phyloP scores from a whole-genome alignment of 1,284 basidiomycete genomes.

The Pseudozyma tsukubaensis region DNA sequence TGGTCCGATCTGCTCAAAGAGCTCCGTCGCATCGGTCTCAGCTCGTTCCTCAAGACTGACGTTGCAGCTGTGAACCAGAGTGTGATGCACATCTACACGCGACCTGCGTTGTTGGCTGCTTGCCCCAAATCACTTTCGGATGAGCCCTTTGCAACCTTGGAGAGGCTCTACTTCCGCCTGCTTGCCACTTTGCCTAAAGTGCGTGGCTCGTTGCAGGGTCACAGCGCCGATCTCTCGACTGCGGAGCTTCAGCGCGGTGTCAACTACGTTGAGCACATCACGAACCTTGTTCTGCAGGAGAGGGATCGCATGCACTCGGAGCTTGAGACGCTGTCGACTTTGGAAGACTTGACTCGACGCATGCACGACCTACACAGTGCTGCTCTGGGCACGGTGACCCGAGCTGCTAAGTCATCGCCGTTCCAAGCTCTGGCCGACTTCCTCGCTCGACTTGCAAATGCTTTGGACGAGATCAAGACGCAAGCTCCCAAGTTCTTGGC shows the following conservation, averaged over 20 bases:
- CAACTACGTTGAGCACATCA: conserved; percentile 81
- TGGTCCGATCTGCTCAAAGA: conserved; percentile 92
- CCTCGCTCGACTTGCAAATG: conserved; percentile 30
- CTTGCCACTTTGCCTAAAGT: conserved; percentile 78
- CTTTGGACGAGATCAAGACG: conserved; percentile 27
- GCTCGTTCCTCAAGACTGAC: conserved; percentile 72
- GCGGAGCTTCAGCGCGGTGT: conserved; percentile 85
- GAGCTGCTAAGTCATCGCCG: conserved; percentile 13
- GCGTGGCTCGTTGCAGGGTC: conserved; percentile 76
- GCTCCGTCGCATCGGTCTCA: conserved; percentile 82
- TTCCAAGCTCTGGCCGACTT: conserved; percentile 35
- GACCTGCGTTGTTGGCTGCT: conserved; percentile 59
- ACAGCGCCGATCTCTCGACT: conserved; percentile 84
- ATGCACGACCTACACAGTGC: conserved; percentile 20
- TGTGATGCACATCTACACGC: conserved; percentile 77
- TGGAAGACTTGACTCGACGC: conserved; percentile 22
- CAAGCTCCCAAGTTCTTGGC: conserved; percentile 35
- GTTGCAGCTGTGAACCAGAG: conserved; percentile 77
- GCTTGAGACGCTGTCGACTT: conserved; percentile 20
- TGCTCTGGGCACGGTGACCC: conserved; percentile 4
- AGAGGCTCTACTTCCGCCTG: conserved; percentile 80
- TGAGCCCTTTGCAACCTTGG: conserved; percentile 71
- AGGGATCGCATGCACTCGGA: conserved; percentile 41
- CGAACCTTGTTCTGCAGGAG: conserved; percentile 45
- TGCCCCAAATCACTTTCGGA: conserved; percentile 40